Percentiles rank a stretch among this genome's conserved stretches.
These are phyloP conservation scores for Agrocybe chaxingu DNA, from an alignment of 768 basidiomycete species.

Conservation along the genomic window DNA sequence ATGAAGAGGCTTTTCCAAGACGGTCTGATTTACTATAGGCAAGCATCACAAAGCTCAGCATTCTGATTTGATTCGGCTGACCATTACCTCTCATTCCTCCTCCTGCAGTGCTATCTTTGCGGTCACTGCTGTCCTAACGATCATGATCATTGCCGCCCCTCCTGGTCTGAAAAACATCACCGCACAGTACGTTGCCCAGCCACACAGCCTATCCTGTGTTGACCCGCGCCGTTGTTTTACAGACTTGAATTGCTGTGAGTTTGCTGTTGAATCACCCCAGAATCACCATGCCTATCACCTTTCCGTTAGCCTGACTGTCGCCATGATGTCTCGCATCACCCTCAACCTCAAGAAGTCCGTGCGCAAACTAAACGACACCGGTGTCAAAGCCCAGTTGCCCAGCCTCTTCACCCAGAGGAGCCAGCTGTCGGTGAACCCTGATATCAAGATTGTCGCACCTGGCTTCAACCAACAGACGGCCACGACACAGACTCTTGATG, in stretches of 20 bases:
- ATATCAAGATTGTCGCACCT: slow-evolving; percentile 16
- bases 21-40: slow-evolving; percentile 44
- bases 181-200: slow-evolving; percentile 33
- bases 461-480: slow-evolving; percentile 11
- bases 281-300: not conserved
- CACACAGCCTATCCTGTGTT: not conserved
- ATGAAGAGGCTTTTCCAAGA: slow-evolving; percentile 37
- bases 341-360: slow-evolving; percentile 48
- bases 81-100: not conserved
- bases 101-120: slow-evolving; percentile 35
- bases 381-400: slow-evolving; percentile 18
- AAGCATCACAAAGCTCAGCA: not conserved
- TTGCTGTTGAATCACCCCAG: slow-evolving; percentile 4
- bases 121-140: slow-evolving; percentile 37
- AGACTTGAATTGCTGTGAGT: slow-evolving; percentile 37
- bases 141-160: slow-evolving; percentile 41
- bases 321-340: slow-evolving; percentile 69
- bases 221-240: not conserved
- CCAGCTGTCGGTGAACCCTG: slow-evolving; percentile 6
- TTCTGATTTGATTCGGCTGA: not conserved
- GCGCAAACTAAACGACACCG: slow-evolving; percentile 15
- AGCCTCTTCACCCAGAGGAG: slow-evolving; percentile 20
- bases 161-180: slow-evolving; percentile 41
- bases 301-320: slow-evolving; percentile 20
- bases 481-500: not conserved